Percentiles rank a stretch among this genome's conserved stretches.
phyloP scores from a whole-genome alignment of 768 basidiomycete species.

The Lactifluus pinguis region DNA sequence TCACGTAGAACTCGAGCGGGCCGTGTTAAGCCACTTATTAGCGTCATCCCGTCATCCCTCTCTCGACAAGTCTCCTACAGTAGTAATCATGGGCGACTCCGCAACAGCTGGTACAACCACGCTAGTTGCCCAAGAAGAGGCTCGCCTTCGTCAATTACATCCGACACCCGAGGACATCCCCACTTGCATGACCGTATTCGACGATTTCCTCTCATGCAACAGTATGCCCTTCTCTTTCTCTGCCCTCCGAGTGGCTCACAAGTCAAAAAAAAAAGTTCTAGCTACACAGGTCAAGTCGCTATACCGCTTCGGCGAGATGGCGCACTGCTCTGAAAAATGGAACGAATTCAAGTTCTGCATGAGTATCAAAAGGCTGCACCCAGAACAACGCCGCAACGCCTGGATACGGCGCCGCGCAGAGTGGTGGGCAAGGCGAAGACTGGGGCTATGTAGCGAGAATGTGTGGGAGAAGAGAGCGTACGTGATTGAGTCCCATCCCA shows the following conservation, averaged over 20 bases:
- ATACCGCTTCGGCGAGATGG: constrained; percentile 74
- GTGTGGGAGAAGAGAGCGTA: constrained; percentile 87
- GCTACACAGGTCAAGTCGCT: constrained; percentile 74
- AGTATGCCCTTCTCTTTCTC: constrained; percentile 30
- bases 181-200: constrained; percentile 67
- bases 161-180: constrained; percentile 77
- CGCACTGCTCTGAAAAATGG: constrained; percentile 65
- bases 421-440: constrained; percentile 83
- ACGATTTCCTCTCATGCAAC: constrained; percentile 64
- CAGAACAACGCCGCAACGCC: constrained; percentile 66
- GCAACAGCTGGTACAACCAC: constrained; percentile 22
- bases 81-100: neutral
- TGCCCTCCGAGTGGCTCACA: neutral
- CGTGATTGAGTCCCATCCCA: constrained; percentile 23
- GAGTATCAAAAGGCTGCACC: constrained; percentile 66
- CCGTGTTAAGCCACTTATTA: neutral
- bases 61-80: neutral
- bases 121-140: constrained; percentile 61
- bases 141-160: constrained; percentile 52
- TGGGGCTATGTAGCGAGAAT: constrained; percentile 83
- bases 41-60: no score
- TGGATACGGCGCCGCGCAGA: constrained; percentile 87
- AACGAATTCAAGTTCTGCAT: constrained; percentile 96
- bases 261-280: constrained; percentile 2
- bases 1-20: neutral